Evolutionary conservation across 345 rosid species (phyloP), one percentile per base, ranked within the genome.

Genomic region (Cardamine resedifolia): DNA sequence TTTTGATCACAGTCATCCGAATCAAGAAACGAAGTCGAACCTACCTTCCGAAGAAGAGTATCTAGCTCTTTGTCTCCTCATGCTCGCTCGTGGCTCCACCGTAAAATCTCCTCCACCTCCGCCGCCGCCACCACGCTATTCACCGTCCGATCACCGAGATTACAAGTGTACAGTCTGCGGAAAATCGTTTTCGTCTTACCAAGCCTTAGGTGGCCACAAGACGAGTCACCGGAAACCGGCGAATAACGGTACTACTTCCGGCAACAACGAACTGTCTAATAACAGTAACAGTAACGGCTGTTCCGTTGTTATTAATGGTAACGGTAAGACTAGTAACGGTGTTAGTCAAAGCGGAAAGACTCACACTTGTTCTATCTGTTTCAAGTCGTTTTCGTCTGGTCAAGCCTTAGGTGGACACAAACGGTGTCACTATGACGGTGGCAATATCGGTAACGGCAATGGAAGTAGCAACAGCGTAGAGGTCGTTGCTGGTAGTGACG

Each of bases 171-270:
- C 86, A 10, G 95, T 92, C 5, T 92, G 98, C 72, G 82, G 80
- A 75, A 92, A 85, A 77, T 84, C 85, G 1, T 90, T 92, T 64
- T 68, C 83, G 12, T 90, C 96, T 49, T 92, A 90, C 72, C 98
- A 92, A 73, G 98, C 96, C 11, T 80, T 92, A 26, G 98, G 98
- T 15, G 98, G 98, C 6, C 98, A 92, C 79, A 92, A 92, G 71
- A 90, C 98, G 34, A 92, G 96, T 64, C 98, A 92, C 82, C 83
- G 94, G 51, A 92, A 90, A 78, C 80, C 78, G 69, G 48, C 69
- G 50, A 58, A 51, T 11, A 34, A 11, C 48, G 30, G 1, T 24
- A 67, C n/a, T 44, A 27, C 15, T 62, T 24, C 57, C 39, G 63
- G 65, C 5, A 77, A 44, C 41, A 83, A 80, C 3, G 84, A 83